phyloP scores from a whole-genome alignment of 352 stramenopile species.

The Phytopythium vexans region DNA sequence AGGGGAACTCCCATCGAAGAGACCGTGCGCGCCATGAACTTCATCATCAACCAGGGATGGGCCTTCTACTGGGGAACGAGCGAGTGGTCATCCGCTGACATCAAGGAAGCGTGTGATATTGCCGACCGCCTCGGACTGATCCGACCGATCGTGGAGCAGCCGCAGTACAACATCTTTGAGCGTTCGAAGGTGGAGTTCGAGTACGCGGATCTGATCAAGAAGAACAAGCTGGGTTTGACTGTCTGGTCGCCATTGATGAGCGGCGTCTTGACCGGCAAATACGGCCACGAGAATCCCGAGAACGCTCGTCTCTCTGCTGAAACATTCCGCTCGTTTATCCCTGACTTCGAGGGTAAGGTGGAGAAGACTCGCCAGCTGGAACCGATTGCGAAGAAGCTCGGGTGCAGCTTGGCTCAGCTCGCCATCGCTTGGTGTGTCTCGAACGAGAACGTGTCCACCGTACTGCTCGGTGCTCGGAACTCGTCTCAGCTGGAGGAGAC shows the following conservation, averaged over 20 bases:
- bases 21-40: conserved; percentile 39
- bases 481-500: conserved; percentile 9
- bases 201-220: too few species aligned
- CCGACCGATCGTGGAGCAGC: too few species aligned
- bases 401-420: conserved; percentile 39
- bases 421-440: conserved; percentile 23
- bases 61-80: too few species aligned
- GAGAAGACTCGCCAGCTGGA: conserved; percentile 21
- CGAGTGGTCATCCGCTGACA: too few species aligned
- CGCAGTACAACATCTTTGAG: too few species aligned
- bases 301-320: conserved; percentile 16
- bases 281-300: conserved; percentile 27
- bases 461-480: conserved; percentile 11
- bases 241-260: conserved; percentile 25
- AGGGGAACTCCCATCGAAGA: conserved; percentile 34
- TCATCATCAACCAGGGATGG: conserved; percentile 28
- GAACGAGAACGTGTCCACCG: conserved; percentile 32
- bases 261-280: conserved; percentile 46
- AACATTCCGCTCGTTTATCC: conserved; percentile 29
- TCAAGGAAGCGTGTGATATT: too few species aligned
- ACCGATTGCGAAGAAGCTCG: conserved; percentile 30
- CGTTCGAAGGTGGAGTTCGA: too few species aligned
- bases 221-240: not conserved
- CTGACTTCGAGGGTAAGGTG: conserved; percentile 15
- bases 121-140: too few species aligned